These are phyloP conservation scores for Cyberlindnera meyerae DNA, from an alignment of 805 yeast genomes.

Conservation along the genomic window DNA sequence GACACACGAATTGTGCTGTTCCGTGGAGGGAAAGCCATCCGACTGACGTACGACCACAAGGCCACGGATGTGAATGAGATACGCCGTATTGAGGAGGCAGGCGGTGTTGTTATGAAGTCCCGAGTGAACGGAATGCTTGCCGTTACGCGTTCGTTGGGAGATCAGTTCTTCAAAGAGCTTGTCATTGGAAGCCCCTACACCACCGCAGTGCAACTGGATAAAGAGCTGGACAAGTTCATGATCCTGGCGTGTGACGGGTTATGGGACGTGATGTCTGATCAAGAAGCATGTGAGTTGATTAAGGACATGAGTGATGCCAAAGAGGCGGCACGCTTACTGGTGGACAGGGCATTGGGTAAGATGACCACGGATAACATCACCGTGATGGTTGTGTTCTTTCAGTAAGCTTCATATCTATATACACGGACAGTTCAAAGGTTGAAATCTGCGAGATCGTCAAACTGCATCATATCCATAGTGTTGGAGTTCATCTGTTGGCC, in stretches of 20 bases:
- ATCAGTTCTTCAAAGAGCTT: slow-evolving; percentile 81
- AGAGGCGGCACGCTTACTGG: slow-evolving; percentile 60
- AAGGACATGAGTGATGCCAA: slow-evolving; percentile 51
- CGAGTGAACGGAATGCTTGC: slow-evolving; percentile 96
- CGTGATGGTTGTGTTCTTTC: slow-evolving; percentile 69
- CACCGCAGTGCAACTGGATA: slow-evolving; percentile 69
- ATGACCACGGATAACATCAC: slow-evolving; percentile 90
- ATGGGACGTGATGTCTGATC: slow-evolving; percentile 92
- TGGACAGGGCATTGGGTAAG: slow-evolving; percentile 68
- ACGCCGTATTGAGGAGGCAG: slow-evolving; percentile 66
- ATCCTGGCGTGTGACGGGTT: slow-evolving; percentile 95
- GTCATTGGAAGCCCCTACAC: slow-evolving; percentile 92
- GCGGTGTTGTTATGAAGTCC: slow-evolving; percentile 85
- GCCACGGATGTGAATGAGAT: slow-evolving; percentile 79
- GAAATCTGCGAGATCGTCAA: not conserved
- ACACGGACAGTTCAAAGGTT: slow-evolving; percentile 9
- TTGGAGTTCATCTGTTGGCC: not conserved
- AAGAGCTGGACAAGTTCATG: slow-evolving; percentile 62
- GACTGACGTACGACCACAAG: slow-evolving; percentile 90
- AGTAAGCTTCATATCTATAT: slow-evolving; percentile 12
- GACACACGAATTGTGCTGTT: slow-evolving; percentile 82
- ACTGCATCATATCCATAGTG: slow-evolving; percentile 1
- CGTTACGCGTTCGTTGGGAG: slow-evolving; percentile 90
- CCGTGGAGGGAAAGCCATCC: slow-evolving; percentile 66
- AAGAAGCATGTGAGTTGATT: slow-evolving; percentile 72